Base-by-base conservation (phyloP, 23 red algal genomes). In the Agarophyton chilense region DNA sequence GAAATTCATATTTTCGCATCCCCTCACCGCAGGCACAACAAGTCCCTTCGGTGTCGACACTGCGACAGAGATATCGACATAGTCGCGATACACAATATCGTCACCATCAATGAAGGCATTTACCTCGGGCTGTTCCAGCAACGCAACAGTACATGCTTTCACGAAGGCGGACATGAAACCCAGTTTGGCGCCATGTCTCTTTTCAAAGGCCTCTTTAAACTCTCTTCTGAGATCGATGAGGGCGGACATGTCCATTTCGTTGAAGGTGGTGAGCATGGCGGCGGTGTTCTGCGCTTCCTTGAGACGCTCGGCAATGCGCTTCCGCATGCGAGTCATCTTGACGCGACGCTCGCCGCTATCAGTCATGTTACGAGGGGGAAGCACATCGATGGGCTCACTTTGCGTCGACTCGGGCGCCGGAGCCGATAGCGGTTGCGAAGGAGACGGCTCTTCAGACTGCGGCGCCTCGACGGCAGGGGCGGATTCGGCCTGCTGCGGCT, bases 71-170 rank as follows among this genome's bases (percentile, higher is more conserved):
- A 99, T 96, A 63, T 99, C 97, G 14, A 99, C 93, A 79, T 99
- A 99, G 72, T 99, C 97, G 77, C 94, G 97, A 81, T 99, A 99
- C 32, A 99, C 93, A 82, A 99, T 99, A 44, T 99, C 97, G 57
- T 92, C 78, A 14, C 97, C 97, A 63, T 99, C 97, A 80, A 99
- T 99, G 42, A 94, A 83, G 17, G 90, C 97, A 68, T 99, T 99
- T 14, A 99, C 92, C 77, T 99, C 97, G 0, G 97, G 93, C 61
- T 99, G 97, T 43, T 99, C 97, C 79, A 82, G 65, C 68, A 99
- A 70, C 0, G 93, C 93, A 38, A 99, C 86, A 13, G 97, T 87
- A 40, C 87, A 83, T 8, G 97, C 97, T 79, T 99, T 99, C n/a
- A 96, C 92, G 54, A 96, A 99, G 44, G 97, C 93, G 22, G 92